These are phyloP conservation scores for Desmodesmus armatus DNA, from an alignment of 139 green algal species.

Conservation along the genomic window DNA sequence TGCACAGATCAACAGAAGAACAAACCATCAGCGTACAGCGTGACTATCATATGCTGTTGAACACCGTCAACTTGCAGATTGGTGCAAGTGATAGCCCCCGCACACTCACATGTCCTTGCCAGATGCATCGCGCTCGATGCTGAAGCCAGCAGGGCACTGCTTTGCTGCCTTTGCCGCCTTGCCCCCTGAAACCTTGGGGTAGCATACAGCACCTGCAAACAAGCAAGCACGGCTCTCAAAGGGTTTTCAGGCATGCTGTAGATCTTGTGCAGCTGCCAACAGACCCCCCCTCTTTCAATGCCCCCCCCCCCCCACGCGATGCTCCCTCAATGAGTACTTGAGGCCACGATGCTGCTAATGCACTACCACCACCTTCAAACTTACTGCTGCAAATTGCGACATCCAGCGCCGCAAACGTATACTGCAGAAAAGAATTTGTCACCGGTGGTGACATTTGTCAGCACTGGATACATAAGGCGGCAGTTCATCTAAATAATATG, in stretches of 20 bases:
- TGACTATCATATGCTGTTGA: not conserved
- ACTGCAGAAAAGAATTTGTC: not conserved
- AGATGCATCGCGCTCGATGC: not conserved
- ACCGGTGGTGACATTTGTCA: not conserved
- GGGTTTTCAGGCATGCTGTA: not conserved
- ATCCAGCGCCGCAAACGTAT: conserved; percentile 24
- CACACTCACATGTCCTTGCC: conserved; percentile 35
- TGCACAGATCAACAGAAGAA: not conserved
- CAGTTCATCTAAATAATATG: not conserved
- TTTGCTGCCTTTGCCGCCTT: not conserved
- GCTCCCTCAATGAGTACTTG: not conserved
- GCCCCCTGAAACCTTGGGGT: conserved; percentile 14
- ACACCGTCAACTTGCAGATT: not conserved
- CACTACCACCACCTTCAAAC: not conserved
- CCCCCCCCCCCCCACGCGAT: not conserved
- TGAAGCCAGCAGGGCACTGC: conserved; percentile 7
- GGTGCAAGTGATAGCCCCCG: not conserved
- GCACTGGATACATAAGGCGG: not conserved
- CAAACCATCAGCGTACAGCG: not conserved
- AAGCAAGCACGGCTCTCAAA: not conserved
- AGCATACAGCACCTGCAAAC: conserved; percentile 23
- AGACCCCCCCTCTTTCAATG: not conserved
- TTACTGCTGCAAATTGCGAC: conserved; percentile 36
- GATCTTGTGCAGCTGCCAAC: not conserved
- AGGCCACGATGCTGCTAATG: not conserved